Evolutionary conservation across 1,139 yeast genomes (phyloP).

Genomic region (Arxiozyma bovina): DNA sequence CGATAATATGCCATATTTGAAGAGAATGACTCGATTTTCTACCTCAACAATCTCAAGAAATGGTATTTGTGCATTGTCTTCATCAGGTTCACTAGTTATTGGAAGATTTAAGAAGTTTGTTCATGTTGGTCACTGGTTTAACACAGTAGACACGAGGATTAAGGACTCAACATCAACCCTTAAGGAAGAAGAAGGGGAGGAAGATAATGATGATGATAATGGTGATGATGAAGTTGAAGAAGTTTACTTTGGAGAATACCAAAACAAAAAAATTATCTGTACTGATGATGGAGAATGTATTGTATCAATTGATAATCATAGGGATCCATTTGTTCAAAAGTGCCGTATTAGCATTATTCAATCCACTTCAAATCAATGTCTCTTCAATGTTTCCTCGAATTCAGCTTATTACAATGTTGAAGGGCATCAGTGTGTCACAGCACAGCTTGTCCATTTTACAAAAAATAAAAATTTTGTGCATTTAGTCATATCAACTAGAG

Average conservation of each 20-base stretch:
- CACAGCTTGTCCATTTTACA: slow-evolving; percentile 18
- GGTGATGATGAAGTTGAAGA: slow-evolving; percentile 10
- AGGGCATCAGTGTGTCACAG: slow-evolving; percentile 11
- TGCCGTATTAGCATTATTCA: background rate
- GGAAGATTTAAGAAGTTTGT: slow-evolving; percentile 22
- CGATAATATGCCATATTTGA: slow-evolving; percentile 8
- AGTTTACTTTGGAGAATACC: slow-evolving; percentile 8
- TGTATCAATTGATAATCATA: slow-evolving; percentile 6
- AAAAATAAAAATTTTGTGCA: slow-evolving; percentile 12
- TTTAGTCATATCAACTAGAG: slow-evolving; percentile 38
- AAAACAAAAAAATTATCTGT: slow-evolving; percentile 10
- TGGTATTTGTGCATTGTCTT: slow-evolving; percentile 25
- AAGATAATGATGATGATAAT: slow-evolving; percentile 15
- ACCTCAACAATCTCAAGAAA: slow-evolving; percentile 19
- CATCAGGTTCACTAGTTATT: slow-evolving; percentile 23
- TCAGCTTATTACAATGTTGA: background rate
- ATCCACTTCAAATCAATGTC: background rate
- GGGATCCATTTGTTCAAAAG: background rate
- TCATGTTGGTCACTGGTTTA: slow-evolving; percentile 20
- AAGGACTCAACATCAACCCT: background rate
- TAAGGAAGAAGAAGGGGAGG: slow-evolving; percentile 12
- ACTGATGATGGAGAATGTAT: background rate
- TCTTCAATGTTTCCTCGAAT: slow-evolving; percentile 6
- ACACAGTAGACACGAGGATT: slow-evolving; percentile 4
- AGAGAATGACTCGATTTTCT: slow-evolving; percentile 14